Evolutionary conservation across 192 early-diverging fungal genomes (phyloP), one percentile per base, ranked within the genome.

Genomic region (Coemansia sp.): DNA sequence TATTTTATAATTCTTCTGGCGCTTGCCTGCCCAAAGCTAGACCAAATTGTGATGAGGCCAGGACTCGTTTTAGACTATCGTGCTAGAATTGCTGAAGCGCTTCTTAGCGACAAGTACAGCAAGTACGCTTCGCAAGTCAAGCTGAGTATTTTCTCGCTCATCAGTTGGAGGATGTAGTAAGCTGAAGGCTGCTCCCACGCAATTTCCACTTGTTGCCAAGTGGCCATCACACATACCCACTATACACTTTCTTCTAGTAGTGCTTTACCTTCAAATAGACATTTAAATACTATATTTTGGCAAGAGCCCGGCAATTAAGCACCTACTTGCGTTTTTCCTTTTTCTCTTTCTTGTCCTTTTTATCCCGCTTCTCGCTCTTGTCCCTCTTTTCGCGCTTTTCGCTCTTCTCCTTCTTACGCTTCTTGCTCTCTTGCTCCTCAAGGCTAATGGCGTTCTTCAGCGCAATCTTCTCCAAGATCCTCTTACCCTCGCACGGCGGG

Each of bases 401-500:
- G 33, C 48, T 59, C 50, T 38, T 70, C 0, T 77, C 74, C 59
- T 71, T 74, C 66, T 85, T 86, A 36, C 71, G 61, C 66, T 84
- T 77, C 60, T 75, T 80, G 34, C 77, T 77, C 6, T 77, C 74
- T 57, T 86, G 65, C 11, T 82, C 73, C 31, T 87, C 71, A 24
- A 63, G 38, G 14, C 35, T 37, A 36, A 77, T 48, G 16, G 62
- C 74, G 68, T 82, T 80, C 82, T 85, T 86, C 65, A 81, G 74
- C 20, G 87, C 75, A 58, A 93, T 72, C 74, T 88, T 86, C 66
- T 93, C 86, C 16, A 97, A 69, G 40, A 86, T 91, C 51, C 93
- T 89, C 77, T 91, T 91, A 68, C 90, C 93, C 69, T 98, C 94
- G 63, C 94, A 95, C 24, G 92, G 84, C 23, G 97, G 97, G 87